Percentiles rank a stretch among this genome's conserved stretches.
Evolutionary conservation across 1,284 basidiomycete genomes (phyloP).

Genomic region (Leccinum fallax): DNA sequence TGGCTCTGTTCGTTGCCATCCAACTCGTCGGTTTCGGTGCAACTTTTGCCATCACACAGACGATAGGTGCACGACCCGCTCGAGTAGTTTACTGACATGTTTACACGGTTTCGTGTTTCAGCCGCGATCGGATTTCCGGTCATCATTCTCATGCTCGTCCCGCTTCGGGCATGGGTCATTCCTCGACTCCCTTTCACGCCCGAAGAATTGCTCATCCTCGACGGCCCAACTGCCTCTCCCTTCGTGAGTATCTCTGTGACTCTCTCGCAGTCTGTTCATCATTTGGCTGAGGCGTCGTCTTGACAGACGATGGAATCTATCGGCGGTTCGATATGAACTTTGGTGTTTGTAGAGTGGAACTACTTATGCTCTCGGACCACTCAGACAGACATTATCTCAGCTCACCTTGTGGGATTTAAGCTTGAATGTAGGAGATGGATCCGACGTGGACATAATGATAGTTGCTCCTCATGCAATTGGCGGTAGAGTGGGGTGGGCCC

Average conservation of each 20-base stretch:
- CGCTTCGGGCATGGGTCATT: slow-evolving; percentile 73
- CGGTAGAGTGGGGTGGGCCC: too few species aligned
- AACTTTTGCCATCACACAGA: slow-evolving; percentile 92
- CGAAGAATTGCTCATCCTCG: slow-evolving; percentile 83
- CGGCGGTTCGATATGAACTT: slow-evolving; percentile 41
- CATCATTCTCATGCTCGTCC: slow-evolving; percentile 88
- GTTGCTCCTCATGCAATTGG: too few species aligned
- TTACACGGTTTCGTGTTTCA: slow-evolving; percentile 26
- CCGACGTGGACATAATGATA: background rate
- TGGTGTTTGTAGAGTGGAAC: background rate
- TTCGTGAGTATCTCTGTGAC: slow-evolving; percentile 57
- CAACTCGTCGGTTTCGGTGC: slow-evolving; percentile 88
- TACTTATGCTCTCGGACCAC: background rate
- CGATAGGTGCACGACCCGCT: slow-evolving; percentile 60
- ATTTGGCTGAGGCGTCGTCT: background rate
- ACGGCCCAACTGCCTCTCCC: slow-evolving; percentile 84
- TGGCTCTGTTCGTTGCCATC: slow-evolving; percentile 78
- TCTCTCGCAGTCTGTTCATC: background rate
- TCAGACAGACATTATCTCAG: background rate
- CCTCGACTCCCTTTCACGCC: slow-evolving; percentile 79
- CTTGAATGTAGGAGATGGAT: background rate
- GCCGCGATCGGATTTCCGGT: slow-evolving; percentile 92
- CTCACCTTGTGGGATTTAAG: background rate
- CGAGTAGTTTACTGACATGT: background rate
- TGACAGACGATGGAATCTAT: slow-evolving; percentile 59